Evolutionary conservation across 306 rosid species (phyloP).

Genomic region (Medicago arabica): DNA sequence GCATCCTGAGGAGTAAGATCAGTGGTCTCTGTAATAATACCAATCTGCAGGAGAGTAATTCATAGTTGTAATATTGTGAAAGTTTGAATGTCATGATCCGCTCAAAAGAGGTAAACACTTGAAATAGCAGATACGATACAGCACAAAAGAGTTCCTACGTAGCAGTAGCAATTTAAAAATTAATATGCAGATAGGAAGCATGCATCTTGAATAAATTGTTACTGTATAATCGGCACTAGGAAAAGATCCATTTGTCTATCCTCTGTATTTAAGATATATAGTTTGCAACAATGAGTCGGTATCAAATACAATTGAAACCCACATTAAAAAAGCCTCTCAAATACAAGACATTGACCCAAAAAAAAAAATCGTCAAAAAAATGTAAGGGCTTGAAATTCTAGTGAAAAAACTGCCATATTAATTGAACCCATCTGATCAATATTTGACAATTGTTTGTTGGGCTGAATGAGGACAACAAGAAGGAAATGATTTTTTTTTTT

Average conservation of each 20-base stretch:
- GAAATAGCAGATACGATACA: conserved; percentile 25
- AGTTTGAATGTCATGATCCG: conserved; percentile 12
- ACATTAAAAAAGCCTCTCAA: conserved; percentile 11
- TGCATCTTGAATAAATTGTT: conserved; percentile 25
- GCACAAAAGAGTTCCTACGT: not conserved
- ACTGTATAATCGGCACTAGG: not conserved
- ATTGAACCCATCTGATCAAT: not conserved
- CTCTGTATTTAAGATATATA: not conserved
- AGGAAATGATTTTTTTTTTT: not conserved
- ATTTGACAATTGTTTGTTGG: not conserved
- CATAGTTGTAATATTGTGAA: conserved; percentile 33
- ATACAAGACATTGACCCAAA: not conserved
- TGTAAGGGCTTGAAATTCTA: conserved; percentile 7
- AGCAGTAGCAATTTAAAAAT: not conserved
- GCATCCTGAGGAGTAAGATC: conserved; percentile 68
- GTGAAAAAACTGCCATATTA: not conserved
- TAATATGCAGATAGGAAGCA: not conserved
- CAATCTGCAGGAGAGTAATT: conserved; percentile 66
- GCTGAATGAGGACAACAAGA: not conserved
- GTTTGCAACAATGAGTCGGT: conserved; percentile 12
- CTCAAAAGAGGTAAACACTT: conserved; percentile 16
- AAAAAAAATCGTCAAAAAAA: not conserved
- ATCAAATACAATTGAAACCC: not conserved
- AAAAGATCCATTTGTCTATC: conserved; percentile 26
- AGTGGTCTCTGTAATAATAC: conserved; percentile 48